Conservation (phyloP, 192 early-diverging fungal species). For the Coemansia sp. region DNA sequence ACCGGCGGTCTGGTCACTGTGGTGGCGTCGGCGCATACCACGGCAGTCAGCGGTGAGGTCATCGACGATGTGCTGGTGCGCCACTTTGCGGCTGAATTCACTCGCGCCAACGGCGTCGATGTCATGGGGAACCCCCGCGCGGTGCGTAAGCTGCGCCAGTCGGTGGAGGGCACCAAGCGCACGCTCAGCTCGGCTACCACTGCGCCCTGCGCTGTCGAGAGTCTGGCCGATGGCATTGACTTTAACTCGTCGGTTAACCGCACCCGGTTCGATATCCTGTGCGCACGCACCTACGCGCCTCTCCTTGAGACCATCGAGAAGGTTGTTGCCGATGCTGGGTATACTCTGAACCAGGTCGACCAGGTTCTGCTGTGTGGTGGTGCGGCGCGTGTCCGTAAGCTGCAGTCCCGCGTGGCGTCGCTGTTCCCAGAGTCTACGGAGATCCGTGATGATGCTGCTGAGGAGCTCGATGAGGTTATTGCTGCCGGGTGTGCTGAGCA, state of each 20-base stretch:
- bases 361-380: slow-evolving; percentile 92
- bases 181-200: slow-evolving; percentile 76
- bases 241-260: slow-evolving; percentile 81
- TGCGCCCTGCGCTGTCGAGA: slow-evolving; percentile 93
- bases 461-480: slow-evolving; percentile 94
- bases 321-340: slow-evolving; percentile 66
- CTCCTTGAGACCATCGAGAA: slow-evolving; percentile 68
- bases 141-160: slow-evolving; percentile 76
- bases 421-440: slow-evolving; percentile 72
- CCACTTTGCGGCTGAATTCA: slow-evolving; percentile 86
- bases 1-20: slow-evolving; percentile 85
- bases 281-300: slow-evolving; percentile 71
- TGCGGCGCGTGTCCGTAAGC: slow-evolving; percentile 80
- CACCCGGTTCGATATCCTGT: slow-evolving; percentile 88
- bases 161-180: slow-evolving; percentile 91
- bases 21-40: slow-evolving; percentile 74
- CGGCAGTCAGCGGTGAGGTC: slow-evolving; percentile 77
- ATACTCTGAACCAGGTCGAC: slow-evolving; percentile 76
- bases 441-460: slow-evolving; percentile 66
- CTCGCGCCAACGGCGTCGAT: slow-evolving; percentile 82
- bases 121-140: slow-evolving; percentile 74
- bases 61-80: slow-evolving; percentile 83
- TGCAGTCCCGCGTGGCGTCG: slow-evolving; percentile 72
- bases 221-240: slow-evolving; percentile 88
- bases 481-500: slow-evolving; percentile 89